Conservation (phyloP, 176 grass and related monocot genomes). For the Pharus latifolius region DNA sequence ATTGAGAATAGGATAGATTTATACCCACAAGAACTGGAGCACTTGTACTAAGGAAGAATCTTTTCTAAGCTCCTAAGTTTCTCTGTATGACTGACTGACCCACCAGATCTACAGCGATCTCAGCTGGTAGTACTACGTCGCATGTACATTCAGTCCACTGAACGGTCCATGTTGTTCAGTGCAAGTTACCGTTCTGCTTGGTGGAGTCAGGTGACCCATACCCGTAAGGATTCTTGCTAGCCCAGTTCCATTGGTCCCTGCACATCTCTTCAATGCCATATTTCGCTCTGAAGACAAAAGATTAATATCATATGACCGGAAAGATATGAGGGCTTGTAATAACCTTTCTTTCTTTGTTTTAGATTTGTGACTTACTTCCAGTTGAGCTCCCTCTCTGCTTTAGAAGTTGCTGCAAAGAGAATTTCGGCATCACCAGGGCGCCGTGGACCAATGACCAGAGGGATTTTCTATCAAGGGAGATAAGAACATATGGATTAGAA, state of each 20-base stretch:
- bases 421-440: constrained; percentile 88
- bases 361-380: constrained; percentile 82
- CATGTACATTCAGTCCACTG: constrained; percentile 34
- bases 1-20: constrained; percentile 13
- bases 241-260: constrained; percentile 87
- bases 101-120: constrained; percentile 34
- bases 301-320: background rate
- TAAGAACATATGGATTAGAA: background rate
- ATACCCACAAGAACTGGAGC: background rate
- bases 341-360: background rate
- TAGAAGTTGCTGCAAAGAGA: constrained; percentile 66
- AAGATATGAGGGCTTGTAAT: background rate
- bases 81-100: constrained; percentile 24
- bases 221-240: constrained; percentile 79
- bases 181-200: constrained; percentile 43
- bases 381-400: constrained; percentile 83
- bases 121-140: constrained; percentile 14
- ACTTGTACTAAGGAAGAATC: constrained; percentile 14
- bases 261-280: constrained; percentile 84
- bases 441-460: constrained; percentile 60
- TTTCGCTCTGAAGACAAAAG: constrained; percentile 53
- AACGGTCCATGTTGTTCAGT: constrained; percentile 8
- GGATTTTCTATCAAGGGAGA: constrained; percentile 60
- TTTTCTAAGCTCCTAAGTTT: constrained; percentile 27
- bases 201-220: constrained; percentile 43